Evolutionary conservation across 345 rosid genomes (phyloP).

Genomic region (Syzygium jambos): DNA sequence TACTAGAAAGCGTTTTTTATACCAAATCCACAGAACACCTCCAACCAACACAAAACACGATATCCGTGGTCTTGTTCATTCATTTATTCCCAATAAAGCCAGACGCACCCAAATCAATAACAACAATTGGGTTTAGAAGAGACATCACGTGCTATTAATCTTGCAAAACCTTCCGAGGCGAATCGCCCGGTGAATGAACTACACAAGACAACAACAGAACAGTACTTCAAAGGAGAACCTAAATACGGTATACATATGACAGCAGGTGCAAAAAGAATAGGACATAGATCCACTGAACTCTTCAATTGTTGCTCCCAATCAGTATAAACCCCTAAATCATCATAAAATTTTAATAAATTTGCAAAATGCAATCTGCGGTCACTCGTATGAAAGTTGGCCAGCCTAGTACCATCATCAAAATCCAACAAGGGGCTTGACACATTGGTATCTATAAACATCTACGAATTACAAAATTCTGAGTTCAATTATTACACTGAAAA

Average conservation of each 20-base stretch:
- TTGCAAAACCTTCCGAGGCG: background rate
- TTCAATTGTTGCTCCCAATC: background rate
- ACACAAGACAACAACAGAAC: background rate
- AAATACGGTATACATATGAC: background rate
- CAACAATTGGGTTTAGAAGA: background rate
- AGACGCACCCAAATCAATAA: background rate
- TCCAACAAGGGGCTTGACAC: background rate
- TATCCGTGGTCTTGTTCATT: background rate
- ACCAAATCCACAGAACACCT: background rate
- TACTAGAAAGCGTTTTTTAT: background rate
- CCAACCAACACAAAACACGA: background rate
- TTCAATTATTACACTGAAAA: conserved; percentile 2
- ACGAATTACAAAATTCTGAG: background rate
- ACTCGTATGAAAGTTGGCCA: background rate
- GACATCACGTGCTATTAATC: background rate
- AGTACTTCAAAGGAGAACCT: background rate
- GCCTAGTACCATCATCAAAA: background rate
- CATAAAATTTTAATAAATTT: background rate
- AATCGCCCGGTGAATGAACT: background rate
- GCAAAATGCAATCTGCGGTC: background rate
- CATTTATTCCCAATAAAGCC: background rate
- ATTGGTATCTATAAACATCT: conserved; percentile 7
- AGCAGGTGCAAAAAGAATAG: background rate
- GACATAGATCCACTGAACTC: background rate
- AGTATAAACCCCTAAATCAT: background rate